Evolutionary conservation across 805 yeast genomes (phyloP), one percentile per base, ranked within the genome.

Genomic region (Martiniozyma abietophila): DNA sequence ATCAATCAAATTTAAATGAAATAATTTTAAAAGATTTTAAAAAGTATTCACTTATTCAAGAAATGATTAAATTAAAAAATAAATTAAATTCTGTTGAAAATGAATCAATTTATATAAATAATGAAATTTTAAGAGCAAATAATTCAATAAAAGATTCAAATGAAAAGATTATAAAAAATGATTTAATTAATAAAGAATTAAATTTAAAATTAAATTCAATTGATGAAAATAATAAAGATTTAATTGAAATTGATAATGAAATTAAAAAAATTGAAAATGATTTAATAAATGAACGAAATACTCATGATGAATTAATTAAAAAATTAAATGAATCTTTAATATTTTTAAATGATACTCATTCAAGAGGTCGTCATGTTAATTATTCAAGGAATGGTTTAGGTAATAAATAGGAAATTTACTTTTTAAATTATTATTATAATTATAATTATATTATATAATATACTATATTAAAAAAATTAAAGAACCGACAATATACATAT

Each of bases 71-170:
- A 19, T 54, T 66, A 29, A 54, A 66, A n/a, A 54, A 59, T 10
- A 65, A 65, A 41, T 47, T 68, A 2, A 66, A 65, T 18, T 62
- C 76, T 5, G 64, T 65, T 27, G 52, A 54, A 2, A 73, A 71
- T 23, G 95, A 85, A 46, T 68, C 64, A 29, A 70, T 62, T 32
- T 86, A 81, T 53, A 79, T 77, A 74, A 47, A 54, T 7, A 62
- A 61, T 20, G 89, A 82, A 50, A 66, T 73, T 20, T 56, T 54
- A 14, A 68, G 74, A 33, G 80, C 85, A 0, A 45, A 52, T 8
- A 56, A 54, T 7, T 67, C 85, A 0, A 62, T 69, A 0, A 42
- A 43, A 9, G 79, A 71, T 12, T 65, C 76, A 1, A 49, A 58
- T 2, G 29, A 29, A 2, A 61, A 54, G 25, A 58, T 65, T 6